Base-by-base conservation (phyloP, 371 early-diverging fungal genomes). In the Saksenaea oblongispora region DNA sequence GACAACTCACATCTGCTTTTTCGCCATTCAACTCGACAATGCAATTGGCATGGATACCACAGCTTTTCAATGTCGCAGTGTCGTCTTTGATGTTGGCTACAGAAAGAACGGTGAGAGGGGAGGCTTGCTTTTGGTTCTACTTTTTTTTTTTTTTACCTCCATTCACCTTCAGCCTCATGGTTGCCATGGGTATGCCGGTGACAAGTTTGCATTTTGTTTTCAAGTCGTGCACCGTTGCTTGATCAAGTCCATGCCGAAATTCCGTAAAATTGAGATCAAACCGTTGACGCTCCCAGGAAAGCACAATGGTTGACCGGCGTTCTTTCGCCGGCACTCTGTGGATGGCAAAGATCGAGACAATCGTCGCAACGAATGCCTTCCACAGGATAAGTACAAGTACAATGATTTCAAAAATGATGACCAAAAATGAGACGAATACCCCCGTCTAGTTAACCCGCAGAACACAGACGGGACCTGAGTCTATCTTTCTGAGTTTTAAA, bases 21-120 rank as follows among this genome's bases (percentile, higher is more conserved):
- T 86, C 79, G 15, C 88, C 88, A 62, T 81, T 76, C 56, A 88
- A 70, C 8, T 71, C 65, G 22, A 88, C 70, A 27, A 73, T 62
- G 3, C 83, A 83, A 51, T 74, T 72, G 28, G 82, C 73, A 47
- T 74, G 78, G 53, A 88, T 69, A 26, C 88, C 88, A 55, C 80
- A 77, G 18, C 84, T 82, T 2, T 72, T 66, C 54, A 88, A 61
- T 0, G 78, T 81, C 1, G 87, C 85, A n/a, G 75, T 82, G 41
- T 88, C 84, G 59, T 88, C 88, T 63, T 85, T 88, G 66, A 88
- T 81, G 13, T 84, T 76, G 1, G 88, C 88, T 82, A 34, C 3
- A 54, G 27, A 22, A 34, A 47, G 3, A 57, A 15, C 28, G 18
- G 13, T 11, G 41, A 35, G 14, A 53, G 26, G 18, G 2, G 9